Percentiles rank a stretch among this genome's conserved stretches.
Conservation (phyloP, 441 rosid species). For the Pelargonium myrrhifolium region DNA sequence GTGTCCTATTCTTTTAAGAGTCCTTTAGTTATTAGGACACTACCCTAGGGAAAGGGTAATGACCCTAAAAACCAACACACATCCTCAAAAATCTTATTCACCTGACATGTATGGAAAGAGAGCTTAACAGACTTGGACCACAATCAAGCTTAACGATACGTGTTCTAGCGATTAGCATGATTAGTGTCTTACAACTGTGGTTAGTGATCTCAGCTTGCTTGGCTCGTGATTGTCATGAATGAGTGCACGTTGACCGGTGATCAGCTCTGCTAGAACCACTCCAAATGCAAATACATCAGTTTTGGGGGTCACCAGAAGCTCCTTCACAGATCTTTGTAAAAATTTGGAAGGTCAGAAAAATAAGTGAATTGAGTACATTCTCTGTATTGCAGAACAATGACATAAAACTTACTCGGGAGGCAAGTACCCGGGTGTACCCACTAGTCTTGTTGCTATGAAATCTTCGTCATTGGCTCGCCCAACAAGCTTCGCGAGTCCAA, state of each 20-base stretch:
- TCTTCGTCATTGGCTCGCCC: slow-evolving; percentile 48
- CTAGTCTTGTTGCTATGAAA: slow-evolving; percentile 47
- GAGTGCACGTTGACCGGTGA: slow-evolving; percentile 54
- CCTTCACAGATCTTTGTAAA: slow-evolving; percentile 45
- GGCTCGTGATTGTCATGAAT: slow-evolving; percentile 44
- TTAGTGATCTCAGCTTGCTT: slow-evolving; percentile 43
- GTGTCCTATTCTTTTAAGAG: no score
- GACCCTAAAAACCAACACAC: no score
- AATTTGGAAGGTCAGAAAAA: background rate
- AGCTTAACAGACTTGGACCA: background rate
- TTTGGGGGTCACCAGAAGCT: slow-evolving; percentile 57
- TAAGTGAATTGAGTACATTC: background rate
- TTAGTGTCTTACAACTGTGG: slow-evolving; percentile 32
- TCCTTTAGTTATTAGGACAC: no score
- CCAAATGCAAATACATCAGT: slow-evolving; percentile 60
- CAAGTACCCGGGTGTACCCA: slow-evolving; percentile 67
- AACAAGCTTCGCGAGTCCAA: slow-evolving; percentile 60
- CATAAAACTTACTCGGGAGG: slow-evolving; percentile 47
- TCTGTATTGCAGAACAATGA: background rate
- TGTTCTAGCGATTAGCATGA: background rate
- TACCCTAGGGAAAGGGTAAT: no score
- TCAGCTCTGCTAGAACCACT: slow-evolving; percentile 60
- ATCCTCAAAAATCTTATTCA: slow-evolving; percentile 33
- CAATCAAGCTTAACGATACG: no score
- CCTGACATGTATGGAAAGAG: slow-evolving; percentile 18